These are phyloP conservation scores for Umbelopsis ramanniana DNA, from an alignment of 192 early-diverging fungal species.

Conservation along the genomic window DNA sequence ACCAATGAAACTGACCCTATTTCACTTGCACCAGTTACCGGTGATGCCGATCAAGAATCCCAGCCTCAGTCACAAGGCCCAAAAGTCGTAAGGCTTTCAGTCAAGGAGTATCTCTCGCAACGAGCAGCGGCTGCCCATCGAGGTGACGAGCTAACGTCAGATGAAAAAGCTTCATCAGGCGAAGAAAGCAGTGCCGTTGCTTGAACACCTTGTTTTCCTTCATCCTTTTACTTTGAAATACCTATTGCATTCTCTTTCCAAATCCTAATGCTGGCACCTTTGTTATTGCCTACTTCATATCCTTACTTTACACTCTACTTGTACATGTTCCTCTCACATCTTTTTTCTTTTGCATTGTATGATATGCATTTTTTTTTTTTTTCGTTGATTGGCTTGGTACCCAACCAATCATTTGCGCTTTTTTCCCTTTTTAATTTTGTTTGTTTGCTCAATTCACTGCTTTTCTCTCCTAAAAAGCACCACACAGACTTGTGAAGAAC, in stretches of 20 bases:
- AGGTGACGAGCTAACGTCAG: background rate
- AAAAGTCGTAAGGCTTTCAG: constrained; percentile 16
- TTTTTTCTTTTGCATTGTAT: constrained; percentile 17
- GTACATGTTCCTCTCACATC: constrained; percentile 7
- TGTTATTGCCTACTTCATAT: constrained; percentile 2
- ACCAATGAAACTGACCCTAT: background rate
- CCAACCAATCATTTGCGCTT: background rate
- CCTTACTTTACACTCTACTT: constrained; percentile 14
- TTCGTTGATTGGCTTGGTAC: background rate
- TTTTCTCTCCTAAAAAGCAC: too few species aligned
- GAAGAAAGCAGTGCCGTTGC: background rate
- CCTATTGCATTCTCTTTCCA: constrained; percentile 6
- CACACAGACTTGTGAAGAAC: too few species aligned
- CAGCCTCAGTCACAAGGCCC: background rate
- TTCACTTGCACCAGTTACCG: background rate
- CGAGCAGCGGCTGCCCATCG: constrained; percentile 3
- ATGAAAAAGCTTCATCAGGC: background rate
- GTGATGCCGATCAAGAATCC: background rate
- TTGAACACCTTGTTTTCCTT: background rate
- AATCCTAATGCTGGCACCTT: constrained; percentile 4
- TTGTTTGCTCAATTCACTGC: background rate
- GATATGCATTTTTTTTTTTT: constrained; percentile 15
- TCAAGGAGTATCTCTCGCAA: constrained; percentile 10
- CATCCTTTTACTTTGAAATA: background rate
- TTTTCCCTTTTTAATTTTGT: background rate